These are phyloP conservation scores for Cajanus cajan DNA, from an alignment of 306 rosid species.

Conservation along the genomic window DNA sequence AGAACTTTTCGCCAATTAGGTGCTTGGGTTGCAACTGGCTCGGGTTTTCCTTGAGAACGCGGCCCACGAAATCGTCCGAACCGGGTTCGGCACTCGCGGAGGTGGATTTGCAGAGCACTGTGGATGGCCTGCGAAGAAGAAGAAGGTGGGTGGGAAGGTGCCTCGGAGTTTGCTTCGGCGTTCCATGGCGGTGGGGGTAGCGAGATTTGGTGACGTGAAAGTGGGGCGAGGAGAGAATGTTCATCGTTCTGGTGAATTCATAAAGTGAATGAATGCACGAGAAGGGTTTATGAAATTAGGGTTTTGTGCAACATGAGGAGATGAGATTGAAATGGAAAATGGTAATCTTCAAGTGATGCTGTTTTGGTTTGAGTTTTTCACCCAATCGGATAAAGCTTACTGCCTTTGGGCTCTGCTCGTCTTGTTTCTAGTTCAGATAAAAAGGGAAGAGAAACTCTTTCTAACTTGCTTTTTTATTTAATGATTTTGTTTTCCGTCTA, in stretches of 20 bases:
- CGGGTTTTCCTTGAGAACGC: conserved; percentile 87
- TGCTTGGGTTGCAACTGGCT: conserved; percentile 88
- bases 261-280: not conserved
- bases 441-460: not conserved
- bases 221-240: conserved; percentile 55
- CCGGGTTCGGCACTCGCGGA: conserved; percentile 32
- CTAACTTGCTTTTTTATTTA: not conserved
- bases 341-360: not conserved
- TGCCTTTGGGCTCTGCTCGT: not conserved
- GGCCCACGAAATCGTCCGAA: conserved; percentile 68
- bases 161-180: conserved; percentile 32
- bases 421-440: not conserved
- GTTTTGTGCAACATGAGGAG: conserved; percentile 13
- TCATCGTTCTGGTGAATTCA: conserved; percentile 45
- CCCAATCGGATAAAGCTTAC: conserved; percentile 26
- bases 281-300: conserved; percentile 27
- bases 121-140: conserved; percentile 43
- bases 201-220: conserved; percentile 47
- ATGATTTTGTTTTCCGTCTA: too few species aligned
- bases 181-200: conserved; percentile 33
- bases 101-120: conserved; percentile 47
- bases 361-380: not conserved
- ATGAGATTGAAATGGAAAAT: not conserved
- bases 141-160: conserved; percentile 29
- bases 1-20: conserved; percentile 66